Evolutionary conservation across 2,329 filamentous ascomycete species (phyloP).

Genomic region (Didymella lethalis): DNA sequence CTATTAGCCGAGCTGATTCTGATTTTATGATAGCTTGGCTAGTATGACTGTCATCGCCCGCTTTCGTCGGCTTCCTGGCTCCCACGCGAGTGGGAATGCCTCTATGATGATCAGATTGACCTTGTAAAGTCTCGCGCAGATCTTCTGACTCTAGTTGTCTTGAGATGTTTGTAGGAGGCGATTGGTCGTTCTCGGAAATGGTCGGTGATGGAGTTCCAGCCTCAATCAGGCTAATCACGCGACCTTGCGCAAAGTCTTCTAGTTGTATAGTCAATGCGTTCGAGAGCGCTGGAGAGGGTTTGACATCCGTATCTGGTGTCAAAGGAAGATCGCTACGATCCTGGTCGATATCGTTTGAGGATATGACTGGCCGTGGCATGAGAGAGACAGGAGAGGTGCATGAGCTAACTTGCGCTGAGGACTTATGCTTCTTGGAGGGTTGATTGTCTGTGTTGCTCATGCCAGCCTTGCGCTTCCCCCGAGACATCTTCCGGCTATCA

Average conservation of each 20-base stretch:
- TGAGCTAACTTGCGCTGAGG: neutral
- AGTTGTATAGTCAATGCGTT: neutral
- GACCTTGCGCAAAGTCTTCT: neutral
- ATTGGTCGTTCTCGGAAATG: neutral
- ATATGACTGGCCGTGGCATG: neutral
- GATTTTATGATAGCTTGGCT: neutral
- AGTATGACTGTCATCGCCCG: neutral
- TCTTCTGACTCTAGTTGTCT: neutral
- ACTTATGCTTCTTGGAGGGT: neutral
- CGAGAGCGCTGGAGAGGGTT: neutral
- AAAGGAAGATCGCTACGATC: neutral
- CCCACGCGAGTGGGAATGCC: no score
- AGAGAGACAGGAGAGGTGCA: neutral
- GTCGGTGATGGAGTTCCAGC: neutral
- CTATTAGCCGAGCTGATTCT: neutral
- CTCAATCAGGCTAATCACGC: neutral
- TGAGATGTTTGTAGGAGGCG: neutral
- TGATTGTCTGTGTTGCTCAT: neutral
- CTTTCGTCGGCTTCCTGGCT: neutral
- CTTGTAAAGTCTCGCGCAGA: neutral
- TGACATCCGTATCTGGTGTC: neutral
- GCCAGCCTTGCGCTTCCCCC: neutral
- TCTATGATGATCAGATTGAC: neutral
- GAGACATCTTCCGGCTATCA: neutral
- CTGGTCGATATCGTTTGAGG: neutral